Evolutionary conservation across 2,329 filamentous ascomycete genomes (phyloP).

Genomic region (Rhexocercosporidium sp.): DNA sequence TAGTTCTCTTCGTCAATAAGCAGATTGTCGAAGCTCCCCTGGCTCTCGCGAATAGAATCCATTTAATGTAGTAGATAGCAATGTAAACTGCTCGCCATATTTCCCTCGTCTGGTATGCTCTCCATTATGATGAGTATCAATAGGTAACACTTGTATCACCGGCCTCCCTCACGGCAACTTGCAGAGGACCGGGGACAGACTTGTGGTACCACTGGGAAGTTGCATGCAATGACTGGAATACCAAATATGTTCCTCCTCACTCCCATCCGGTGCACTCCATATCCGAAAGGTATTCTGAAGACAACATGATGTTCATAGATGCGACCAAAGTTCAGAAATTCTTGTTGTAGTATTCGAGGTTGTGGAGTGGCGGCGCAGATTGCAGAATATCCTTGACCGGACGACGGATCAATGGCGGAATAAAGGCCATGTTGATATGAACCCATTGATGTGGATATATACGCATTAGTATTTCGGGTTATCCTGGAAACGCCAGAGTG

Average conservation of each 20-base stretch:
- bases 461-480: background rate
- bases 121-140: slow-evolving; percentile 9
- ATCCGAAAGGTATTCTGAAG: slow-evolving; percentile 1
- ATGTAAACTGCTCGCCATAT: slow-evolving; percentile 12
- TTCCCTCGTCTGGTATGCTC: slow-evolving; percentile 1
- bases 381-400: background rate
- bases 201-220: slow-evolving; percentile 16
- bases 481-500: slow-evolving; percentile 2
- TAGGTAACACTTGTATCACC: slow-evolving; percentile 19
- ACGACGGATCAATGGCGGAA: background rate
- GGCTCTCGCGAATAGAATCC: slow-evolving; percentile 8
- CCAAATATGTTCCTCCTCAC: slow-evolving; percentile 3
- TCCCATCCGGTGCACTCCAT: slow-evolving; percentile 9
- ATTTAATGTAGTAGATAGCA: slow-evolving; percentile 14
- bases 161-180: slow-evolving; percentile 19
- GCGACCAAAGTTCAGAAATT: slow-evolving; percentile 9
- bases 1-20: slow-evolving; percentile 5
- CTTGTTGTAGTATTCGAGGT: slow-evolving; percentile 8
- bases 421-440: background rate
- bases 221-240: slow-evolving; percentile 10
- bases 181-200: slow-evolving; percentile 14
- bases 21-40: background rate
- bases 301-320: slow-evolving; percentile 8
- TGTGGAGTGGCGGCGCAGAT: slow-evolving; percentile 6
- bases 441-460: background rate